Percentiles rank a stretch among this genome's conserved stretches.
Evolutionary conservation across 208 protist genomes (phyloP).

Genomic region (Leishmania lainsoni): DNA sequence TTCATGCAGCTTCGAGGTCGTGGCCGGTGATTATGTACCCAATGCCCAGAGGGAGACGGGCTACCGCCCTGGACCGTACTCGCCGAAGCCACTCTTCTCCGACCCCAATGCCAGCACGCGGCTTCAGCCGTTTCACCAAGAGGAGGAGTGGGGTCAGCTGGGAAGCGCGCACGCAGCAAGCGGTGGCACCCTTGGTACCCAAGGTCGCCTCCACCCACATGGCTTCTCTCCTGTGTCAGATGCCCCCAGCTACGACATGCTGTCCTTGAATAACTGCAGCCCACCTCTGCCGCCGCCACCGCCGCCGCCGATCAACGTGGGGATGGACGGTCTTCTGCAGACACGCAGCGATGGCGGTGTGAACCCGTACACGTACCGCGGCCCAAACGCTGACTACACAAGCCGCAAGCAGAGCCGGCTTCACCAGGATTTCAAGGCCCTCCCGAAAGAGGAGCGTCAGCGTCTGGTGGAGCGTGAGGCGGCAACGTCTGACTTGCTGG

Average conservation of each 20-base stretch:
- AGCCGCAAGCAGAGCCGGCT: conserved; percentile 36
- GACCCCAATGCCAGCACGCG: neutral
- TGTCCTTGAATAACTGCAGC: conserved; percentile 1
- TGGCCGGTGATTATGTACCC: conserved; percentile 27
- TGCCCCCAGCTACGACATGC: conserved; percentile 16
- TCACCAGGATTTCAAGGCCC: conserved; percentile 74
- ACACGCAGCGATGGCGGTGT: neutral
- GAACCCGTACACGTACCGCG: conserved; percentile 43
- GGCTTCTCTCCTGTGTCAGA: conserved; percentile 8
- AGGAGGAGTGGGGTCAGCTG: conserved; percentile 12
- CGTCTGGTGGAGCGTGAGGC: conserved; percentile 46
- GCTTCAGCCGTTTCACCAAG: neutral
- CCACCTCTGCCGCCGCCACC: conserved; percentile 10
- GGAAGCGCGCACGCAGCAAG: neutral
- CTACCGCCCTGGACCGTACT: conserved; percentile 11
- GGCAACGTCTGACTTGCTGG: conserved; percentile 50
- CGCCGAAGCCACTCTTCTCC: conserved; percentile 9
- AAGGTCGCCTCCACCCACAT: conserved; percentile 3
- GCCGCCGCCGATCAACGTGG: neutral
- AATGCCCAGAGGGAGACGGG: neutral
- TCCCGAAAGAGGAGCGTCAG: conserved; percentile 60
- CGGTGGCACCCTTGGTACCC: neutral
- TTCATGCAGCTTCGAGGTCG: conserved; percentile 22
- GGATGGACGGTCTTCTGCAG: conserved; percentile 8
- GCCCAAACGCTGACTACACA: conserved; percentile 30